These are phyloP conservation scores for Chaetomium sp. DNA, from an alignment of 2,329 filamentous ascomycete genomes.

Conservation along the genomic window DNA sequence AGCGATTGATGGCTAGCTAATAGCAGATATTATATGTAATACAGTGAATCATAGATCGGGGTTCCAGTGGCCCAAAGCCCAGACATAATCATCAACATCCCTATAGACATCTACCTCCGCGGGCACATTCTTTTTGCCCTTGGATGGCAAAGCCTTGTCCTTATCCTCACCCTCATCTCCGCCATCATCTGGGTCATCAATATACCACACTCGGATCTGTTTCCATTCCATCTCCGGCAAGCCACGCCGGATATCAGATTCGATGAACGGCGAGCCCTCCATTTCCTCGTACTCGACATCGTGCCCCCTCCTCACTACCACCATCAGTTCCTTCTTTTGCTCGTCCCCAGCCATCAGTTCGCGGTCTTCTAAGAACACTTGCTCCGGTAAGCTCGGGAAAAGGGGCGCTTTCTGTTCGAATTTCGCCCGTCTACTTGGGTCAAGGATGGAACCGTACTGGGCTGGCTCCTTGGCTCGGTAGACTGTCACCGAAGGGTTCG, in stretches of 20 bases:
- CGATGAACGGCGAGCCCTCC: background rate
- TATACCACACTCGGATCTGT: background rate
- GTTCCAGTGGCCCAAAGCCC: too few species aligned
- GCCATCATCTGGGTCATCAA: too few species aligned
- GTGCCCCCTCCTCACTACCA: conserved; percentile 2
- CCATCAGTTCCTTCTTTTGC: background rate
- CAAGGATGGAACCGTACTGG: background rate
- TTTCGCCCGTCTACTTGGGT: background rate
- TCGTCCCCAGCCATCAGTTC: background rate
- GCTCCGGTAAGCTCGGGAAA: background rate
- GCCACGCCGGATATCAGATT: background rate
- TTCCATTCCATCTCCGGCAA: background rate
- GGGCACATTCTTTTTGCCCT: too few species aligned
- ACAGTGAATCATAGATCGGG: too few species aligned
- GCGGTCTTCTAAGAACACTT: conserved; percentile 2
- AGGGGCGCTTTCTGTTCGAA: background rate
- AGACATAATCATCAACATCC: too few species aligned
- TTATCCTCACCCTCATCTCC: too few species aligned
- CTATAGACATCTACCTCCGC: too few species aligned
- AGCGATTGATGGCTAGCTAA: too few species aligned
- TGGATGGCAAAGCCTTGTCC: too few species aligned
- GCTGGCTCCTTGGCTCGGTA: conserved; percentile 2
- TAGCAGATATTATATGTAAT: too few species aligned
- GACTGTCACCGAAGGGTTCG: conserved; percentile 2
- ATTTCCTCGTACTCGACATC: conserved; percentile 1